A percentile compares a stretch with the other conserved stretches of the same genome.
phyloP scores from a whole-genome alignment of 2,329 filamentous ascomycete species.

The Diaporthe ampelina region DNA sequence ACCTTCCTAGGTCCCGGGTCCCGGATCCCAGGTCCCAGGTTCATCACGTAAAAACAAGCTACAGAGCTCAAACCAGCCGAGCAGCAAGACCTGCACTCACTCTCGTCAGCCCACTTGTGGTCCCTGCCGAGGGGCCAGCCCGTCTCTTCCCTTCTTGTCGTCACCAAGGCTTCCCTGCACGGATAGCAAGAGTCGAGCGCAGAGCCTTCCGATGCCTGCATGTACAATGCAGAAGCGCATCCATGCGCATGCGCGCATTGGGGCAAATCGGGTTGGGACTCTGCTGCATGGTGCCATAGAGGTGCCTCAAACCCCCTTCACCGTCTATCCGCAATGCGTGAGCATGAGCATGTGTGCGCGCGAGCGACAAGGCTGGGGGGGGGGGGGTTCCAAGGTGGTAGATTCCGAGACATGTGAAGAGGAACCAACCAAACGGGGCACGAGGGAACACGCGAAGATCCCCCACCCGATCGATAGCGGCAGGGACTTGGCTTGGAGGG shows the following conservation, averaged over 20 bases:
- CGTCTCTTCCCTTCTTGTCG: neutral
- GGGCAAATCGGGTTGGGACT: neutral
- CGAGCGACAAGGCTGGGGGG: neutral
- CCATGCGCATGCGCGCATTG: slow-evolving; percentile 1
- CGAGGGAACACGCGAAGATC: neutral
- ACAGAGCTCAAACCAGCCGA: slow-evolving; percentile 22
- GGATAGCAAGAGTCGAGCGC: neutral
- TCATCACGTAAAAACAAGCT: slow-evolving; percentile 1
- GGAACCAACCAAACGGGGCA: neutral
- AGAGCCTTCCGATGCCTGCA: neutral
- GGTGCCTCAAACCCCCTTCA: neutral
- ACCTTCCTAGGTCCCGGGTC: neutral
- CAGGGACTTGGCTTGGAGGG: neutral
- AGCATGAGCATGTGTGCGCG: neutral
- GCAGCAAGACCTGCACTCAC: neutral
- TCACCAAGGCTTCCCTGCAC: slow-evolving; percentile 14
- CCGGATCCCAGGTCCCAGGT: slow-evolving; percentile 5
- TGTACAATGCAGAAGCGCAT: neutral
- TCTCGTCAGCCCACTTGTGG: neutral
- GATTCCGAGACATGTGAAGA: slow-evolving; percentile 29
- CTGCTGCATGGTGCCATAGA: slow-evolving; percentile 3
- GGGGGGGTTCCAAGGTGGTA: neutral
- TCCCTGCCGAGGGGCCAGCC: slow-evolving; percentile 23
- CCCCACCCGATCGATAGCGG: slow-evolving; percentile 22
- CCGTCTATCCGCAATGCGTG: neutral